Evolutionary conservation across 495 filamentous ascomycete species (phyloP), one percentile per base, ranked within the genome.

Genomic region (Talaromyces borbonicus): DNA sequence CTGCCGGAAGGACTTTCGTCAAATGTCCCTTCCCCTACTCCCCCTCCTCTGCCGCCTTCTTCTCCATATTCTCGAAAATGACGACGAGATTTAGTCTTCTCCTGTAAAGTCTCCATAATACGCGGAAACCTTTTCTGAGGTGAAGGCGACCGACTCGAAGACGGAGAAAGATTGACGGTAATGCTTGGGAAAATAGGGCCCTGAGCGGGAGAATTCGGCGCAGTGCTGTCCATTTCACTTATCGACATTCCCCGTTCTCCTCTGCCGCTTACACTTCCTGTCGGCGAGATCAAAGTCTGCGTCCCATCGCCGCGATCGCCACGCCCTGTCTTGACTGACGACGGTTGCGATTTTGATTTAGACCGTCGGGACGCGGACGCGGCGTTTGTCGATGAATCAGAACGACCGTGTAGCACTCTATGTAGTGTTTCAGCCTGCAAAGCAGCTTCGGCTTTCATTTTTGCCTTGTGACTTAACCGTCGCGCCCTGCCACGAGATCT

Each of bases 141-240:
- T 19, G 76, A 80, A 1, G 67, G 56, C 22, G 64, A 67, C 27
- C 75, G 67, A 49, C 75, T 80, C 4, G 61, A 65, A 2, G 73
- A 67, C 8, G 72, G 65, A 15, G 75, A 78, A 12, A 78, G 41
- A 50, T 77, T 75, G 27, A 72, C 73, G 8, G 74, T 67, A 50
- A 80, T 76, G 48, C 74, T 78, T 4, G 77, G 77, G 43, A 78
- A 69, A 38, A 71, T 69, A n/a, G 59, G 51, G 15, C 58, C 42
- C 9, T 62, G 56, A n/a, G 58, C 51, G 14, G 73, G 71, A 43
- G 74, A 73, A 48, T 62, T 71, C 11, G 73, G 67, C 18, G 61
- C 67, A 7, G 65, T 74, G 41, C 56, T 63, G 31, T 74, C 72
- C 40, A 67, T 55, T 14, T 61, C 74, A 19, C 76, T 71, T 2